Base-by-base conservation (phyloP, 1,139 yeast species). In the Pichia sp. region DNA sequence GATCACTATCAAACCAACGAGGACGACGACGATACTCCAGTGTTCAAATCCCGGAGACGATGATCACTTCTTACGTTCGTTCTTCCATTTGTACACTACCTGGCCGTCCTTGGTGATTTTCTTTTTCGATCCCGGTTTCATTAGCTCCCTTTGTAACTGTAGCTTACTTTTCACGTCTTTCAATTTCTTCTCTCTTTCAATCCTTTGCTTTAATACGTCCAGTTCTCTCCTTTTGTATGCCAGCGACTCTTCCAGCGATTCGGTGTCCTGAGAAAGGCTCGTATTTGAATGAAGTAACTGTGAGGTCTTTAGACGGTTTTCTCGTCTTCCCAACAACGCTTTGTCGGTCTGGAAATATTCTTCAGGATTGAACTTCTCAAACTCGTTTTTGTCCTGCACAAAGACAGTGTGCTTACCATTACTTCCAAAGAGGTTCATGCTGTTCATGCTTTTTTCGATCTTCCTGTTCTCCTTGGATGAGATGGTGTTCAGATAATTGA, bases 91-190 rank as follows among this genome's bases (percentile, higher is more conserved):
- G 74, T 81, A 92, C n/a, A 77, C 75, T 0, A 79, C 79, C 57
- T 79, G 79, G 2, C 97, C 98, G 47, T 80, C 77, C 14, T 76
- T 72, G 55, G 78, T 85, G 6, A 79, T 75, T 74, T 91, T 92
- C 77, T 86, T 87, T 72, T 87, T 89, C 57, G 83, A 83, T 0
- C 98, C 98, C 62, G 85, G 86, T 69, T 89, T 89, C 96, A 92
- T 89, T 58, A 91, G 78, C 67, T 92, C 96, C 57, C 87, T 80
- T 64, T 91, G 95, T 57, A 79, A 66, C 55, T 85, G 88, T 84
- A 91, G 84, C 64, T 84, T 80, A 49, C 77, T 76, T 65, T 88
- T 88, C 16, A 92, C 89, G 56, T 79, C 79, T 49, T 76, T 75
- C 61, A 93, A 76, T 68, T 88, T 80, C 56, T 75, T 71, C 61